Evolutionary conservation across 2,329 filamentous ascomycete species (phyloP).

Genomic region (Colletotrichum abscissum): DNA sequence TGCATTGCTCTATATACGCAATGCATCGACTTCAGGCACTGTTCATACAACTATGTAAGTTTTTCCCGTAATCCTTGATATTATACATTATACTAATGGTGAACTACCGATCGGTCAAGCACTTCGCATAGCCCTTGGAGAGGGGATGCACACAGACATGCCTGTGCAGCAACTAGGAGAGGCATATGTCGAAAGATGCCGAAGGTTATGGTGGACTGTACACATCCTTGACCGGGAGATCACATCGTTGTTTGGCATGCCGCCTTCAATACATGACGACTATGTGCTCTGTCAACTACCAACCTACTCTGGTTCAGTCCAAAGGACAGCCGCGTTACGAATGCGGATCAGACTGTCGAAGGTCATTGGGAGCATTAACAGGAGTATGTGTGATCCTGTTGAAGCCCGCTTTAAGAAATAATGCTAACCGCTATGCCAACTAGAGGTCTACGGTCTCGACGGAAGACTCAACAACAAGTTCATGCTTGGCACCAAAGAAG

Average conservation of each 20-base stretch:
- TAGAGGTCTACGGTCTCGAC: slow-evolving; percentile 45
- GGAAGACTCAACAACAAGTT: slow-evolving; percentile 46
- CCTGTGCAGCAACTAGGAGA: slow-evolving; percentile 53
- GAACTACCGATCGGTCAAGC: slow-evolving; percentile 56
- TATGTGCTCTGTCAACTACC: slow-evolving; percentile 57
- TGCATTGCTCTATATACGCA: slow-evolving; percentile 65
- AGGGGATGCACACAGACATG: slow-evolving; percentile 66
- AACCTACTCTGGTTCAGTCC: slow-evolving; percentile 41
- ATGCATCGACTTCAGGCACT: slow-evolving; percentile 58
- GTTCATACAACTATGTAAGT: slow-evolving; percentile 57
- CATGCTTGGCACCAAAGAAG: slow-evolving; percentile 44
- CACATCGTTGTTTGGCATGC: slow-evolving; percentile 64
- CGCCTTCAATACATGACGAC: slow-evolving; percentile 60
- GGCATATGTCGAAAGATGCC: slow-evolving; percentile 55
- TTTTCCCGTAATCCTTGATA: too few species aligned
- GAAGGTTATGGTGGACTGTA: slow-evolving; percentile 65
- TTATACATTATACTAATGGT: too few species aligned
- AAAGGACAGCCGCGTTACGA: slow-evolving; percentile 42
- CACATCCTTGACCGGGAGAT: slow-evolving; percentile 65
- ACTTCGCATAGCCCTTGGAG: slow-evolving; percentile 58
- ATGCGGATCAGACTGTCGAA: slow-evolving; percentile 47
- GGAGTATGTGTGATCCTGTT: slow-evolving; percentile 38
- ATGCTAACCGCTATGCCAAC: neutral
- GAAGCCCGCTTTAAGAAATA: too few species aligned
- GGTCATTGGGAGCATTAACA: slow-evolving; percentile 45